Percentiles rank a stretch among this genome's conserved stretches.
Conservation (phyloP, 192 early-diverging fungal species). For the Backusella australiensis region DNA sequence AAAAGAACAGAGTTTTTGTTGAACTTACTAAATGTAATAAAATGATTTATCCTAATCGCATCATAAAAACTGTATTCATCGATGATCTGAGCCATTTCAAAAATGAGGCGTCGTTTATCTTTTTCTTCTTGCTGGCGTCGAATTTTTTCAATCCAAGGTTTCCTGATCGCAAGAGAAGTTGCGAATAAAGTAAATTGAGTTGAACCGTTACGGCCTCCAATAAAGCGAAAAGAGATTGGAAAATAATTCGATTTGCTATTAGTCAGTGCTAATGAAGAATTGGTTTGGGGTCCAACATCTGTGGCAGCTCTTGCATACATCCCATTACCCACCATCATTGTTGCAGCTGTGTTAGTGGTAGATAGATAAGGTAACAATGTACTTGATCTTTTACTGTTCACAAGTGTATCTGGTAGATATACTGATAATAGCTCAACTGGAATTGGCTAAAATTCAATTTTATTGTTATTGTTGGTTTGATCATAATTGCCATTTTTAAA, state of each 20-base stretch:
- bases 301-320: conserved; percentile 37
- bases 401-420: conserved; percentile 14
- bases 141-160: conserved; percentile 85
- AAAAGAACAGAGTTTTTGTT: neutral
- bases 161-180: conserved; percentile 65
- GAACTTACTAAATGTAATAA: conserved; percentile 45
- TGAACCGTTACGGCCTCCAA: conserved; percentile 59
- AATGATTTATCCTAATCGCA: conserved; percentile 53
- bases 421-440: conserved; percentile 74
- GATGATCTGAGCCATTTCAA: conserved; percentile 54
- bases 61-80: conserved; percentile 39
- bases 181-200: conserved; percentile 68
- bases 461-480: neutral
- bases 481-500: neutral
- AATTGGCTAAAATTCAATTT: conserved; percentile 58
- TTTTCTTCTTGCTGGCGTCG: conserved; percentile 55
- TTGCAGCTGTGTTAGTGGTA: conserved; percentile 20
- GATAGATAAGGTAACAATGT: conserved; percentile 26
- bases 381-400: conserved; percentile 17
- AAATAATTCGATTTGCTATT: conserved; percentile 48
- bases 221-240: conserved; percentile 73
- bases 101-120: conserved; percentile 36
- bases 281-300: neutral
- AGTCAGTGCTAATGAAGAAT: neutral
- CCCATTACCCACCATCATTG: conserved; percentile 22